A percentile compares a stretch with the other conserved stretches of the same genome.
Conservation (phyloP, 139 green algal genomes). For the Chloropicon primus region DNA sequence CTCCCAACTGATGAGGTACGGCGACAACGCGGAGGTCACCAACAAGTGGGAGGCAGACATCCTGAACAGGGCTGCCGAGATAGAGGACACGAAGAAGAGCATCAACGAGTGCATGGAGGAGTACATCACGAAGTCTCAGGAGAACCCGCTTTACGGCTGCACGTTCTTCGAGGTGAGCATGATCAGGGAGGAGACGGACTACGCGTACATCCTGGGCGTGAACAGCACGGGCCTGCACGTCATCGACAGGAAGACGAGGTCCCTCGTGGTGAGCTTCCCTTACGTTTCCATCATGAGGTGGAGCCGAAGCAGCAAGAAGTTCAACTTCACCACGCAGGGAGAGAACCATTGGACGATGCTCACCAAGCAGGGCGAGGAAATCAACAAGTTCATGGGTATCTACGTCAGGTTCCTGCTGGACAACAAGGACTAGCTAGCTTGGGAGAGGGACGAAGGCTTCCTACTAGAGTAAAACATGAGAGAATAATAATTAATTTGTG, state of each 20-base stretch:
- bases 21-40: not conserved
- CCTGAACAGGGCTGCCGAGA: not conserved
- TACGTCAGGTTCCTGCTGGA: not conserved
- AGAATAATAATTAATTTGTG: too few relatives aligned
- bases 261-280: not conserved
- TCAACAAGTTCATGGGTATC: not conserved
- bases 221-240: not conserved
- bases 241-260: not conserved
- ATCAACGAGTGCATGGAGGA: not conserved
- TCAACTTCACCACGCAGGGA: not conserved
- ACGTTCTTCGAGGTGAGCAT: not conserved
- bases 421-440: not conserved
- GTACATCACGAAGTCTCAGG: not conserved
- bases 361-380: not conserved
- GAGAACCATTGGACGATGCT: not conserved
- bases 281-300: not conserved
- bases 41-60: not conserved
- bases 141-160: not conserved
- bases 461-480: too few relatives aligned
- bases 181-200: not conserved
- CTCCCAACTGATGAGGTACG: not conserved
- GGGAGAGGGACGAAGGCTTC: too few relatives aligned
- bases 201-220: not conserved
- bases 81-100: not conserved
- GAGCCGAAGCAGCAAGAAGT: not conserved